A percentile compares a stretch with the other conserved stretches of the same genome.
Evolutionary conservation across 2,329 filamentous ascomycete genomes (phyloP).

Genomic region (Pyrenochaeta sp.): DNA sequence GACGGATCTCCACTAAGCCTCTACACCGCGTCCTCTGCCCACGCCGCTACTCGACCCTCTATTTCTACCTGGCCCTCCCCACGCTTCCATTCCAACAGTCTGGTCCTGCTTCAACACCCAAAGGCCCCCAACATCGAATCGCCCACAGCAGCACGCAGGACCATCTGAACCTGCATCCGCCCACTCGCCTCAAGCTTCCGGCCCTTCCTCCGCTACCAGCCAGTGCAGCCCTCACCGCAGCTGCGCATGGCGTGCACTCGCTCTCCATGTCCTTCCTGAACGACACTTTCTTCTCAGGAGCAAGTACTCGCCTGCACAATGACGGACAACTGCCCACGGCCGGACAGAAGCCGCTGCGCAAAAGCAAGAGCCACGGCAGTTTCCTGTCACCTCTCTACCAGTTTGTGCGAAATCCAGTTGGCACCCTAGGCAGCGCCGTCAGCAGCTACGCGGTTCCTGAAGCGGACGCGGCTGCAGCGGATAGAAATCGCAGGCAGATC

Average conservation of each 20-base stretch:
- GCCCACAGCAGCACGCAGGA: too few species aligned
- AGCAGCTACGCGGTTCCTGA: constrained; percentile 24
- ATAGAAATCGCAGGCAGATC: constrained; percentile 60
- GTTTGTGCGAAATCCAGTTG: constrained; percentile 45
- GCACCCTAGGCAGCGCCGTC: constrained; percentile 21
- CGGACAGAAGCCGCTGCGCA: constrained; percentile 18
- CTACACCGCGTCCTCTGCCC: constrained; percentile 21
- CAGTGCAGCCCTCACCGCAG: constrained; percentile 15
- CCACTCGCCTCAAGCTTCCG: constrained; percentile 4
- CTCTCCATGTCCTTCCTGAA: constrained; percentile 47
- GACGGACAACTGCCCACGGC: constrained; percentile 16
- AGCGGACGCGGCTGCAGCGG: constrained; percentile 8
- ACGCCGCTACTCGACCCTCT: too few species aligned
- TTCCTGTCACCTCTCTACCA: constrained; percentile 46
- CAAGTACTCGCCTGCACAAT: constrained; percentile 39
- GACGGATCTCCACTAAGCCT: constrained; percentile 17
- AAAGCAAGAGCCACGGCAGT: constrained; percentile 39
- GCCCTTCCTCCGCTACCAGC: constrained; percentile 17
- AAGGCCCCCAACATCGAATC: too few species aligned
- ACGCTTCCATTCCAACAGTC: too few species aligned
- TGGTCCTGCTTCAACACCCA: too few species aligned
- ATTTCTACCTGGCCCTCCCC: too few species aligned
- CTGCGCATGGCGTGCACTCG: constrained; percentile 43
- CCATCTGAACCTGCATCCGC: constrained; percentile 1
- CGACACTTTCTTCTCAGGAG: constrained; percentile 42